phyloP scores from a whole-genome alignment of 2,329 filamentous ascomycete species.

The Neonectria ditissima region DNA sequence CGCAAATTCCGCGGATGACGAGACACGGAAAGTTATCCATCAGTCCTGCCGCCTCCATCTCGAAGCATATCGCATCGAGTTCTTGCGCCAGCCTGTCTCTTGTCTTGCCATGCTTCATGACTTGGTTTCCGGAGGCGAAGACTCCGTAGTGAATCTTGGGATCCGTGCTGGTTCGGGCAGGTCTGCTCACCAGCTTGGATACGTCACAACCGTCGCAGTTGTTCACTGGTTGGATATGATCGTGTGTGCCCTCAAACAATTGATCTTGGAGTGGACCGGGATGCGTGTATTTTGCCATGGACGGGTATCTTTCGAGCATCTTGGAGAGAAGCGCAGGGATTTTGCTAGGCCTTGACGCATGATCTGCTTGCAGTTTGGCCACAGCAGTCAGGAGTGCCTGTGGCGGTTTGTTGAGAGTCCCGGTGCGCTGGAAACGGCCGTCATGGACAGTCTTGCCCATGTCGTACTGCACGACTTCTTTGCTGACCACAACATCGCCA shows the following conservation, averaged over 20 bases:
- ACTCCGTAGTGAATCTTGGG: constrained; percentile 34
- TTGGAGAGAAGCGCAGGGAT: constrained; percentile 12
- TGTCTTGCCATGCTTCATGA: constrained; percentile 47
- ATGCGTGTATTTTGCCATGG: constrained; percentile 2
- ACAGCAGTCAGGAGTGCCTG: constrained; percentile 15
- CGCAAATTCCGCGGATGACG: constrained; percentile 50
- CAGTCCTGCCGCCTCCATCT: constrained; percentile 51
- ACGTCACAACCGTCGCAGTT: neutral
- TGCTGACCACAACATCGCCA: constrained; percentile 16
- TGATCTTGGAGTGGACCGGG: constrained; percentile 7
- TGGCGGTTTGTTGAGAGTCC: constrained; percentile 6
- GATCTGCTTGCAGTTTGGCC: constrained; percentile 18
- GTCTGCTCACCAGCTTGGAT: constrained; percentile 2
- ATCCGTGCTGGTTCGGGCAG: neutral
- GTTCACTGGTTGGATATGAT: neutral
- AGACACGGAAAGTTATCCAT: constrained; percentile 49
- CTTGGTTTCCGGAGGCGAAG: constrained; percentile 47
- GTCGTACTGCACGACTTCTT: constrained; percentile 4
- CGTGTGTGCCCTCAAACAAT: constrained; percentile 9
- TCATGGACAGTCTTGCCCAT: neutral
- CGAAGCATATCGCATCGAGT: constrained; percentile 38
- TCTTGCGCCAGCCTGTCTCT: constrained; percentile 45
- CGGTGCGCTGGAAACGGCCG: constrained; percentile 25
- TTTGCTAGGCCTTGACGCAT: constrained; percentile 5
- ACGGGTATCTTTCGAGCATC: constrained; percentile 5